phyloP scores from a whole-genome alignment of 2,329 filamentous ascomycete genomes.

The Aspergillus pseudoviridinutans region DNA sequence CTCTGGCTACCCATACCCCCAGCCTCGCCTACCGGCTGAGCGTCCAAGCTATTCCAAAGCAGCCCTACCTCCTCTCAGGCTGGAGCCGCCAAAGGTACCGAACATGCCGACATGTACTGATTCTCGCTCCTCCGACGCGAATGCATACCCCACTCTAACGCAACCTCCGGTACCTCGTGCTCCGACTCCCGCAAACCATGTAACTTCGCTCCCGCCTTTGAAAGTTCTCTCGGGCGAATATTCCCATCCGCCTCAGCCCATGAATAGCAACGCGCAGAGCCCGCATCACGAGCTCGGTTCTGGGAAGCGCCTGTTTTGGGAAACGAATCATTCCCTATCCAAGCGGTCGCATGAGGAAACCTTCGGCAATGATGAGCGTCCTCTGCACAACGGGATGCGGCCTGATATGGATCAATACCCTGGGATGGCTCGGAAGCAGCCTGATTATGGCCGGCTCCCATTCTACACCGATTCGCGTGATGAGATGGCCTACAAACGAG shows the following conservation, averaged over 20 bases:
- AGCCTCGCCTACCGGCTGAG: slow-evolving; percentile 17
- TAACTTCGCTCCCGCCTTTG: slow-evolving; percentile 34
- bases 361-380: slow-evolving; percentile 37
- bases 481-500: slow-evolving; percentile 34
- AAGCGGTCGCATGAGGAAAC: slow-evolving; percentile 38
- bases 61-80: slow-evolving; percentile 24
- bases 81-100: slow-evolving; percentile 23
- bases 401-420: slow-evolving; percentile 31
- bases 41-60: slow-evolving; percentile 24
- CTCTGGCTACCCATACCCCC: slow-evolving; percentile 18
- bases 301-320: slow-evolving; percentile 28
- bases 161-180: slow-evolving; percentile 18
- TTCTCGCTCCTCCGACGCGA: slow-evolving; percentile 34
- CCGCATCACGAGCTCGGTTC: slow-evolving; percentile 21
- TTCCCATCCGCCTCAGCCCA: slow-evolving; percentile 17
- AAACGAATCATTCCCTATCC: slow-evolving; percentile 23
- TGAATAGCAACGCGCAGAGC: slow-evolving; percentile 20
- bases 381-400: slow-evolving; percentile 44
- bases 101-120: slow-evolving; percentile 31
- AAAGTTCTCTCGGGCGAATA: slow-evolving; percentile 32
- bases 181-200: slow-evolving; percentile 24
- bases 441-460: slow-evolving; percentile 21
- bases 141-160: slow-evolving; percentile 39
- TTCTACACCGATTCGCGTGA: slow-evolving; percentile 23
- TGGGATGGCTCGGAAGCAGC: slow-evolving; percentile 21